Evolutionary conservation across 805 yeast genomes (phyloP), one percentile per base, ranked within the genome.

Genomic region (Candida rishiriensis): DNA sequence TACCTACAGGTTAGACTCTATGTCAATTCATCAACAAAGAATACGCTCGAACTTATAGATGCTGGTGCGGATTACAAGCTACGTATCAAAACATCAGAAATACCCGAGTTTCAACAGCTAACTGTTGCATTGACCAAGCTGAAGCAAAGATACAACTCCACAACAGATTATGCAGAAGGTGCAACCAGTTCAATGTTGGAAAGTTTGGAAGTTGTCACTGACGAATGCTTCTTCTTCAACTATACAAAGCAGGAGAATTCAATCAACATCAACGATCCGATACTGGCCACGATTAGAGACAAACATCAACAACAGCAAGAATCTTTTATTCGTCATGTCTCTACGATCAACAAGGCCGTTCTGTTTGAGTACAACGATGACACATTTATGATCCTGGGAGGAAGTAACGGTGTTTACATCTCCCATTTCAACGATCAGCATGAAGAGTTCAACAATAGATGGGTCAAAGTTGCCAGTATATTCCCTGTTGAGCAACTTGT

Each of bases 381-480:
- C 12, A 11, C 12, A 17, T 38, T 30, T 11, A 15, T 16, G n/a
- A 30, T 39, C 12, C 13, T 11, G n/a, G 37, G 31, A n/a, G 33
- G 38, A 9, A 30, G 26, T 12, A 33, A 33, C 15, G 38, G 38
- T 11, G 17, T 33, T n/a, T 34, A 13, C 26, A 39, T 34, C 11
- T 15, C 38, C 4, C 13, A n/a, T 5, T 30, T 10, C 31, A 18
- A 21, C 30, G 21, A n/a, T 26, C 4, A 5, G 7, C 26, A 21
- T 7, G 12, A 17, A 13, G 8, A 12, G 18, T 11, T 30, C 6
- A 30, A 30, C 14, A 17, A 34, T 12, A 21, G 17, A 5, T 33
- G 38, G 38, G 18, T 30, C n/a, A 38, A 30, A 30, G 34, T 38
- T n/a, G 40, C 34, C 28, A 38, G 28, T 17, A 17, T 29, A 10